Evolutionary conservation across 2,329 filamentous ascomycete species (phyloP).

Genomic region (Plectosphaerella cucumerina): DNA sequence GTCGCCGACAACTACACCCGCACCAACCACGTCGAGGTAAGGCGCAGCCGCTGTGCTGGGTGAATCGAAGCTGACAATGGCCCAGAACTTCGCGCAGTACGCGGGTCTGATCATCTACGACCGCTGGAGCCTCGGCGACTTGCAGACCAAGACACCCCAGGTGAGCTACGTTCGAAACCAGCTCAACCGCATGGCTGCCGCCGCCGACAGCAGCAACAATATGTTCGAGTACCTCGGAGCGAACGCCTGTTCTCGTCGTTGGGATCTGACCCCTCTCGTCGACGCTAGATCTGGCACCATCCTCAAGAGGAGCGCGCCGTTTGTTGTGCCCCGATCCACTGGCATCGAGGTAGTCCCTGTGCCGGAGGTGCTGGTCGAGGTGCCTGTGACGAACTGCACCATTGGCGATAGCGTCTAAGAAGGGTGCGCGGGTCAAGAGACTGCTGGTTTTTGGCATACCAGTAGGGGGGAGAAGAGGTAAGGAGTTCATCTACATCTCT

Average conservation of each 20-base stretch:
- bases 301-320: not conserved
- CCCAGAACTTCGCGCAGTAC: not conserved
- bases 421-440: too few species aligned
- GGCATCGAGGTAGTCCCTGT: not conserved
- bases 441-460: too few species aligned
- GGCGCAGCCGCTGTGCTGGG: not conserved
- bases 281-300: not conserved
- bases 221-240: not conserved
- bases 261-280: not conserved
- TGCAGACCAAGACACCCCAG: not conserved
- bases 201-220: not conserved
- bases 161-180: not conserved
- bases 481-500: too few species aligned
- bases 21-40: not conserved
- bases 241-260: not conserved
- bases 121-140: not conserved
- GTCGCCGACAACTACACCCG: not conserved
- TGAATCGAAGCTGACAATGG: not conserved
- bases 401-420: not conserved
- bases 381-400: not conserved
- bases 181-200: not conserved
- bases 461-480: too few species aligned
- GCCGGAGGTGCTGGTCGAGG: not conserved
- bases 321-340: not conserved
- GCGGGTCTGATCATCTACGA: not conserved